Percentiles rank a stretch among this genome's conserved stretches.
Conservation (phyloP, 176 grass and related monocot genomes). For the Ensete glaucum region DNA sequence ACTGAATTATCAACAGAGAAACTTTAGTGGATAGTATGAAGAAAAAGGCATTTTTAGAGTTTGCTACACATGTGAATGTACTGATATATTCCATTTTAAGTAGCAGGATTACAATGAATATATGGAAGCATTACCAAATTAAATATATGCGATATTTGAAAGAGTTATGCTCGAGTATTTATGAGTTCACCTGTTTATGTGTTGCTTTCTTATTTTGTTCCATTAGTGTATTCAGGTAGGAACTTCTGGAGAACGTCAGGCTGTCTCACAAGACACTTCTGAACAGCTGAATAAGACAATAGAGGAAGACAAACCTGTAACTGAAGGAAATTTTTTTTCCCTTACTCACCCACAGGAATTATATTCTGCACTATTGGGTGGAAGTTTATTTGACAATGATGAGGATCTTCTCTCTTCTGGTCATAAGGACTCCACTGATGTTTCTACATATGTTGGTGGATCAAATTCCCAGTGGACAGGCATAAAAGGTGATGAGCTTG, state of each 20-base stretch:
- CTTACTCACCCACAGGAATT: slow-evolving; percentile 22
- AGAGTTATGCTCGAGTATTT: neutral
- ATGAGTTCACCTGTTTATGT: neutral
- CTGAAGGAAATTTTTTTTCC: slow-evolving; percentile 3
- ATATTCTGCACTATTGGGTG: slow-evolving; percentile 44
- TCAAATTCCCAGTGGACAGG: slow-evolving; percentile 3
- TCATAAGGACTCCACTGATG: slow-evolving; percentile 1
- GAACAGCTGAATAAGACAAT: neutral
- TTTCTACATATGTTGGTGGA: neutral
- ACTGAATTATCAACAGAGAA: neutral
- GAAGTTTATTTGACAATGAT: slow-evolving; percentile 45
- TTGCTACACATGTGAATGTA: neutral
- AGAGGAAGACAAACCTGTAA: slow-evolving; percentile 16
- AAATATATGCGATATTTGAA: neutral
- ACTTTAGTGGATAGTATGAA: neutral
- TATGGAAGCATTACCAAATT: neutral
- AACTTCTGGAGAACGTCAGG: neutral
- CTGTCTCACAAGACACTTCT: neutral
- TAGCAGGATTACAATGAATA: neutral
- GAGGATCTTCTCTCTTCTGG: slow-evolving; percentile 26
- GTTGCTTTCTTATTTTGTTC: neutral
- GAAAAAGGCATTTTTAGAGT: neutral
- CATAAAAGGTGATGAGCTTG: neutral
- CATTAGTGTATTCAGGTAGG: neutral
- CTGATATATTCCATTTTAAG: neutral